phyloP scores from a whole-genome alignment of 306 rosid species.

The Vicia sativa region DNA sequence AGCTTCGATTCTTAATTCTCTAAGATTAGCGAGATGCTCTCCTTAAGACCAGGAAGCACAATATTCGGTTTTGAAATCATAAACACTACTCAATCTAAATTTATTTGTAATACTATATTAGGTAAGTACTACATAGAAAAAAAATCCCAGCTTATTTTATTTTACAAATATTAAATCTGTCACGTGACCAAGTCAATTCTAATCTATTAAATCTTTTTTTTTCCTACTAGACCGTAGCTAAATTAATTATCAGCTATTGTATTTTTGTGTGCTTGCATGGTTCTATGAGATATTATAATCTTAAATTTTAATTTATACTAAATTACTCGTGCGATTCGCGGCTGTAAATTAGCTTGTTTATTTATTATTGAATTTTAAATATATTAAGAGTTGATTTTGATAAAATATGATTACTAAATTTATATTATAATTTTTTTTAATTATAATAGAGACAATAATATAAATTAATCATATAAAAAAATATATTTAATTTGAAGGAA shows the following conservation, averaged over 20 bases:
- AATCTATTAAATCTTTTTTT: not conserved
- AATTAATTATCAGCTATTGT: not conserved
- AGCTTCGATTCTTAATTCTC: not conserved
- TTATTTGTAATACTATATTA: not conserved
- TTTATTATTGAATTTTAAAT: too few relatives aligned
- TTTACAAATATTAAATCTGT: conserved; percentile 11
- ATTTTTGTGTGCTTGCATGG: too few relatives aligned
- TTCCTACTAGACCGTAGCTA: conserved; percentile 3
- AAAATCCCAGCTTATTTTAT: not conserved
- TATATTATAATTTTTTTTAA: too few relatives aligned
- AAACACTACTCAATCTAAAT: conserved; percentile 24
- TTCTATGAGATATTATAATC: too few relatives aligned
- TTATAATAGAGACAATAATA: too few relatives aligned
- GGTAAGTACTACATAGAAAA: not conserved
- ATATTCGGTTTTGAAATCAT: conserved; percentile 18
- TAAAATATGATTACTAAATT: too few relatives aligned
- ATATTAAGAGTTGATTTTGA: too few relatives aligned
- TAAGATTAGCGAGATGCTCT: conserved; percentile 35
- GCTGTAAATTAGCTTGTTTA: too few relatives aligned
- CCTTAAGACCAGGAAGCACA: conserved; percentile 26
- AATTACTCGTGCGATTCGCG: too few relatives aligned
- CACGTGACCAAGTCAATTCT: conserved; percentile 35
- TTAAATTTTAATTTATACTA: too few relatives aligned
- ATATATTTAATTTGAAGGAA: too few relatives aligned
- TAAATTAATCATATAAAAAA: too few relatives aligned